Base-by-base conservation (phyloP, 1,284 basidiomycete genomes). In the Retiboletus flavoniger region DNA sequence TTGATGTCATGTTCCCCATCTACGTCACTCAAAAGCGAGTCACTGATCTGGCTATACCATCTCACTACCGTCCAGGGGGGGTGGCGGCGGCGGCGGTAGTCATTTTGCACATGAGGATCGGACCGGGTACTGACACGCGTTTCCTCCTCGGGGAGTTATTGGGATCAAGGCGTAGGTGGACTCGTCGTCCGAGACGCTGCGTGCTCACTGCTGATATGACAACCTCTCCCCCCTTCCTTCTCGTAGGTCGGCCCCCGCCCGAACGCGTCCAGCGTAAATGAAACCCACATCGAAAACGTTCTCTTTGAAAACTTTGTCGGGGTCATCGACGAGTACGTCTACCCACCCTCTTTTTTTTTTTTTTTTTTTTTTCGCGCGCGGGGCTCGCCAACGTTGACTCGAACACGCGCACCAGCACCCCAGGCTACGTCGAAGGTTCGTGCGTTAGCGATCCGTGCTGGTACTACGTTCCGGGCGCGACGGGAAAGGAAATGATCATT, bases 1-100 rank as follows among this genome's bases (percentile, higher is more conserved):
- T 70, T 28, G 75, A 80, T 40, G 82, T 84, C 9, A 74, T 74
- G 4, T 82, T 84, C 65, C 82, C 83, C 4, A 83, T 85, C 41
- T 84, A 80, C 59, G 71, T 84, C 13, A 85, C 83, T 3, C 84
- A 85, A 63, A 85, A 84, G 81, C 83, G 63, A 59, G 75, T 63
- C 19, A 41, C n/a, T n/a, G n/a, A n/a, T 13, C 32, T n/a, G 28
- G 7, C 10, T 43, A 35, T 51, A 10, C 7, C 40, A 4, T 19
- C 16, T 32, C 50, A 9, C 26, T 36, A 26, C 32, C 17, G 3
- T 19, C 36, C 36, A 39, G 17, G 16, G 36, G 17, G 11, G 38
- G 19, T 21, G 38, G 19, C 11, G 39, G 31, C 11, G 38, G 19
- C 11, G 39, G 31, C 11, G 10, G 31, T 13, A 32, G 10, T 32